Evolutionary conservation across 2,329 filamentous ascomycete species (phyloP).

Genomic region (Hypoxylon sp.): DNA sequence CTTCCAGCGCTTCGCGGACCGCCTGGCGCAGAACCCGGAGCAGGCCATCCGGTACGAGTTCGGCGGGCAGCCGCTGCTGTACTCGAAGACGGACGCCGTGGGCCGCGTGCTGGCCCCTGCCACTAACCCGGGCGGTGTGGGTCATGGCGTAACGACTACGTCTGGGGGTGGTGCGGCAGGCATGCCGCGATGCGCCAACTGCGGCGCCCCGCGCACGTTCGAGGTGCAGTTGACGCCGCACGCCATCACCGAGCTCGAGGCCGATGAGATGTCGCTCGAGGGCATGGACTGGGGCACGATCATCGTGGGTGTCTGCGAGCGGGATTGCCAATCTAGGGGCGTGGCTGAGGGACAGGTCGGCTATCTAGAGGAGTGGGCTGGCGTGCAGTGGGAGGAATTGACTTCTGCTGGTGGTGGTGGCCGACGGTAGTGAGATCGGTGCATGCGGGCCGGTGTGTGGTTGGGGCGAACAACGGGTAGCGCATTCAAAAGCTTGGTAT

Average conservation of each 20-base stretch:
- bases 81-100: slow-evolving; percentile 80
- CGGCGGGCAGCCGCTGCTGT: slow-evolving; percentile 79
- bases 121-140: slow-evolving; percentile 42
- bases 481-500: neutral
- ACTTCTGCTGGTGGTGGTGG: slow-evolving; percentile 16
- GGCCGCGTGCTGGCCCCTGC: slow-evolving; percentile 69
- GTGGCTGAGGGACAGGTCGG: slow-evolving; percentile 73
- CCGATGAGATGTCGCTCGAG: slow-evolving; percentile 76
- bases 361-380: slow-evolving; percentile 96
- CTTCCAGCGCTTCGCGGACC: slow-evolving; percentile 84
- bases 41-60: slow-evolving; percentile 87
- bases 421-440: slow-evolving; percentile 15
- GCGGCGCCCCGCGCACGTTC: slow-evolving; percentile 81
- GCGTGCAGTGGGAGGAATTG: slow-evolving; percentile 96
- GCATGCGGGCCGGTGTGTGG: neutral
- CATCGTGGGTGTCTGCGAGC: slow-evolving; percentile 84
- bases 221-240: slow-evolving; percentile 94
- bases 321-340: slow-evolving; percentile 76
- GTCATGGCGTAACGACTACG: slow-evolving; percentile 47
- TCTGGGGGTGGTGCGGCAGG: slow-evolving; percentile 50
- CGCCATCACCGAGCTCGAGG: slow-evolving; percentile 89
- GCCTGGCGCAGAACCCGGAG: slow-evolving; percentile 83
- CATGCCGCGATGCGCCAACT: slow-evolving; percentile 82
- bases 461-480: neutral
- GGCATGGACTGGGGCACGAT: slow-evolving; percentile 99